Evolutionary conservation across 352 stramenopile species (phyloP), one percentile per base, ranked within the genome.

Genomic region (Phytophthora syringae): DNA sequence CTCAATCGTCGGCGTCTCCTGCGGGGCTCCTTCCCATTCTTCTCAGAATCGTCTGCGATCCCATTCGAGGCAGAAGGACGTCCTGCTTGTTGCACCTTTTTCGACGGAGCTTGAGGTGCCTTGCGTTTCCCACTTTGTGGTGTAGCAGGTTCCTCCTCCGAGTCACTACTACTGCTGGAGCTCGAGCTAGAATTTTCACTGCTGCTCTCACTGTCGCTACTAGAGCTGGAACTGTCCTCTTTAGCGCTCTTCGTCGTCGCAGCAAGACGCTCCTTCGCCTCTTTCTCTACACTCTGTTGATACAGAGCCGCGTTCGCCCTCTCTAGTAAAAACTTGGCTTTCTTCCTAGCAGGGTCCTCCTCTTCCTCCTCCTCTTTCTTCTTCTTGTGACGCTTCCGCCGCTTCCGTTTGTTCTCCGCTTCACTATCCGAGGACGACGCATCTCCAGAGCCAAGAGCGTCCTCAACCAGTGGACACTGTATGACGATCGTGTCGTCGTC

Each of bases 401-500:
- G 47, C 52, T 44, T 62, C 32, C 9, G 0, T 27, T 25, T 48
- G 6, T 2, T 47, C 30, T 64, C 44, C 11, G 40, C 43, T 32
- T 64, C 60, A 11, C 49, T 64, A 22, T 67, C 52, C 24, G 25
- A 54, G 24, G 59, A 61, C n/a, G n/a, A n/a, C n/a, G n/a, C 42
- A 44, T 36, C 10, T 52, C 65, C n/a, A n/a, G n/a, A n/a, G 21
- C 12, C 48, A 13, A 9, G 20, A 16, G 37, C 25, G 5, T 27
- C 30, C 10, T 36, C 21, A n/a, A 45, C 61, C 9, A 64, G 2
- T 11, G 30, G 56, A 30, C 82, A 90, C 20, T 91, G 76, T 5
- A 94, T 69, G 2, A 40, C 57, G 37, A 94, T 67, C 10, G 66
- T 77, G 48, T 94, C 86, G 49, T 86, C 64, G 51, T 94, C 86